Evolutionary conservation across 805 yeast genomes (phyloP).

Genomic region (Kazachstania martiniae): DNA sequence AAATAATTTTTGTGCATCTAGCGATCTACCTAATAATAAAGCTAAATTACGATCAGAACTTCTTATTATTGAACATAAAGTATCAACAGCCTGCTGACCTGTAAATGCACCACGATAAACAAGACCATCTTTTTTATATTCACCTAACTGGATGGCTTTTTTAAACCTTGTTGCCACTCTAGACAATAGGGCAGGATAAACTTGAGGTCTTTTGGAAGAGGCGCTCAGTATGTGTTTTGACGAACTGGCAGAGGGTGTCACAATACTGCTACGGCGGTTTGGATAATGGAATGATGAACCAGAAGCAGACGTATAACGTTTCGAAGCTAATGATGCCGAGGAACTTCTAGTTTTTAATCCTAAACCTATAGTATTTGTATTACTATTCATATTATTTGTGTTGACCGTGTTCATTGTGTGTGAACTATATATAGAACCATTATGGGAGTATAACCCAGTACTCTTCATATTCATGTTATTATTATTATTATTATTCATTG

Average conservation of each 20-base stretch:
- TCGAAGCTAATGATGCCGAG: slow-evolving; percentile 29
- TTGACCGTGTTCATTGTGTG: neutral
- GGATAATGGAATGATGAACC: slow-evolving; percentile 8
- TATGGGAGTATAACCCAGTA: too few species aligned
- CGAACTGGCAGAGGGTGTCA: slow-evolving; percentile 12
- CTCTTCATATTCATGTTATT: neutral
- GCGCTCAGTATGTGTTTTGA: slow-evolving; percentile 38
- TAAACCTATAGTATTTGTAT: slow-evolving; percentile 15
- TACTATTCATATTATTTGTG: slow-evolving; percentile 1
- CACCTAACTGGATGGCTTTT: slow-evolving; percentile 57
- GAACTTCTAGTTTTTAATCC: slow-evolving; percentile 39
- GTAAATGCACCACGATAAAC: slow-evolving; percentile 89
- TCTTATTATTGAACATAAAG: slow-evolving; percentile 72
- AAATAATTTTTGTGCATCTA: slow-evolving; percentile 89
- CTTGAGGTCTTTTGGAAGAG: slow-evolving; percentile 42
- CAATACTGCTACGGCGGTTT: slow-evolving; percentile 8
- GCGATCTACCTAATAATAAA: slow-evolving; percentile 73
- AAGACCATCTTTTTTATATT: slow-evolving; percentile 80
- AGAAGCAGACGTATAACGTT: slow-evolving; percentile 29
- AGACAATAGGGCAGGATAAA: slow-evolving; percentile 84
- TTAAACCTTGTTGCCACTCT: slow-evolving; percentile 72
- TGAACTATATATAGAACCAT: too few species aligned
- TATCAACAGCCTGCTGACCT: slow-evolving; percentile 88
- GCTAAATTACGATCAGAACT: slow-evolving; percentile 91
- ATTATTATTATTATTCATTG: neutral